Base-by-base conservation (phyloP, 768 basidiomycete genomes). In the Leccinum incarnatum region DNA sequence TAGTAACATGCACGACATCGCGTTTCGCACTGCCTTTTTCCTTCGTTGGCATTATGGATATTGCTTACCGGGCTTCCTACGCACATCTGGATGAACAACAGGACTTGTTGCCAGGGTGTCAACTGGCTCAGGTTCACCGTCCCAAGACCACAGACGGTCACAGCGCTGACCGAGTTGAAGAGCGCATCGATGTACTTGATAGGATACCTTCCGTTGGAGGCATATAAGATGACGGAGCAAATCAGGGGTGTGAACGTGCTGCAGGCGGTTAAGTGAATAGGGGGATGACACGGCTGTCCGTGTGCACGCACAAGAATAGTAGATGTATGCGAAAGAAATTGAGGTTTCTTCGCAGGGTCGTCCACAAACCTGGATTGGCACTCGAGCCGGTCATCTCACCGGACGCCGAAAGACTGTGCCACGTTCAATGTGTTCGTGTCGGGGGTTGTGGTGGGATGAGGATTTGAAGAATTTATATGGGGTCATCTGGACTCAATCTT, bases 171-270 rank as follows among this genome's bases (percentile, higher is more conserved):
- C 58, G 83, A 89, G 72, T 83, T 83, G 78, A 85, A 95, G 34
- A 94, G 79, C 5, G 84, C 80, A 68, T 95, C 93, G 69, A 92
- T 78, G 71, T 90, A 95, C 19, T 82, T 66, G 37, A 94, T 81
- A 48, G 81, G 85, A 65, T 82, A 83, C 50, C 76, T 74, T 46
- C 89, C 93, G 78, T 94, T 94, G 74, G 82, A 83, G 25, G 85
- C 92, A 67, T 91, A 97, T 67, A 97, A 83, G 54, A 98, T 85
- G 37, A 75, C 85, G 19, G 91, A 90, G 62, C 84, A 83, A 55
- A 95, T 75, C 62, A 97, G 78, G 2, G 95, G 95, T 0, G 85
- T 85, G 68, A 92, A 81, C 6, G 84, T 87, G 65, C 89, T 92
- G 67, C 21, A 65, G 60, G 52, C 29, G 49, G 51, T 3, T 27